Evolutionary conservation across 306 rosid genomes (phyloP).

Genomic region (Chamaecrista fasciculata): DNA sequence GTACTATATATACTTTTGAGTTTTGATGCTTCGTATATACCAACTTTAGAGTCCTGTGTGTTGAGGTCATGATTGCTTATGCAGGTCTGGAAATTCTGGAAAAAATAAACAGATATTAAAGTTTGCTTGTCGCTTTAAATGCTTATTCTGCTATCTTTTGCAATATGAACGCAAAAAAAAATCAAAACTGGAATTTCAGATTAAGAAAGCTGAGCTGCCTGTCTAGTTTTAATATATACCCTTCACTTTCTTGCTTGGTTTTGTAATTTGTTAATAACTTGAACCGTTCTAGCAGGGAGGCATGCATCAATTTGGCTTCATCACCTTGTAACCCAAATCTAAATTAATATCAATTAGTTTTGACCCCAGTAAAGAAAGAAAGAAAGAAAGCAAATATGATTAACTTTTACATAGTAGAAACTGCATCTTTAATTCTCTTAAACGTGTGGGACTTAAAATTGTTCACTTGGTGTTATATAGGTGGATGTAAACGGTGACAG

Average conservation of each 20-base stretch:
- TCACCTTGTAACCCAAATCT: neutral
- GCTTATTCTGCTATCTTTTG: neutral
- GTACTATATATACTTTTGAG: neutral
- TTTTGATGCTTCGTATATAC: neutral
- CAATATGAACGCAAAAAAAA: neutral
- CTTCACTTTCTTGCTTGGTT: neutral
- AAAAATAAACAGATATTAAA: conserved; percentile 72
- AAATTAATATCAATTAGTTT: too few species aligned
- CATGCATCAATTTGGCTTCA: conserved; percentile 13
- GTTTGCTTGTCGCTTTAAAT: conserved; percentile 91
- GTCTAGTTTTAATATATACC: too few species aligned
- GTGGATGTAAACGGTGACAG: conserved; percentile 73
- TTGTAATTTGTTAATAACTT: neutral
- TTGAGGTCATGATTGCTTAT: neutral
- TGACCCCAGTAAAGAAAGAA: too few species aligned
- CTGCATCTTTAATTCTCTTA: too few species aligned
- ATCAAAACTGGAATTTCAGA: neutral
- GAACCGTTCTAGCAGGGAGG: neutral
- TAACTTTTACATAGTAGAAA: neutral
- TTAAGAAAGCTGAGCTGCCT: neutral
- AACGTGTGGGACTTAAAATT: too few species aligned
- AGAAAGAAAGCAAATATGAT: neutral
- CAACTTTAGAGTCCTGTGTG: neutral
- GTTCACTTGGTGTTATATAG: conserved; percentile 36
- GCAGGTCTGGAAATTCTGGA: conserved; percentile 90